phyloP scores from a whole-genome alignment of 345 rosid species.

The Microcos paniculata region DNA sequence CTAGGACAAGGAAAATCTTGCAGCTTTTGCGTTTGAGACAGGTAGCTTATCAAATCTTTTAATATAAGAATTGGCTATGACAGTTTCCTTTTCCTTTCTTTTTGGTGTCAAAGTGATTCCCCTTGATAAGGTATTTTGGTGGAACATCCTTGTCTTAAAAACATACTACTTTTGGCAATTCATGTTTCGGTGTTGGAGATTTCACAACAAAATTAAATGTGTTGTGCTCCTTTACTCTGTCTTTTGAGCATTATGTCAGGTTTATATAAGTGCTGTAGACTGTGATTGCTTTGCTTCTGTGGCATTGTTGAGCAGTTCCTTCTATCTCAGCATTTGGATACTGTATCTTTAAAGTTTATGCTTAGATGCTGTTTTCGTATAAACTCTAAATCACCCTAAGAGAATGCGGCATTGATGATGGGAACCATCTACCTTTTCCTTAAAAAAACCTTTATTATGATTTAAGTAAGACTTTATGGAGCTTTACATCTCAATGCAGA shows the following conservation, averaged over 20 bases:
- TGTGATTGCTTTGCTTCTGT: no score
- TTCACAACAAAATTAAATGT: no score
- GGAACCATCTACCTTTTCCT: no score
- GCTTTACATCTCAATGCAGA: constrained; percentile 32
- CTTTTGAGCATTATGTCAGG: no score
- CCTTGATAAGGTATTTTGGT: not conserved
- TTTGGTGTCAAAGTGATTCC: not conserved
- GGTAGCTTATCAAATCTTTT: constrained; percentile 31
- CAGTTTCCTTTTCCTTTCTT: not conserved
- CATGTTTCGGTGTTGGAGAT: no score
- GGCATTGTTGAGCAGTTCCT: no score
- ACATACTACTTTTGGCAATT: no score
- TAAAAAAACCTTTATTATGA: not conserved
- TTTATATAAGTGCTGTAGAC: no score
- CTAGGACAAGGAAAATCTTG: constrained; percentile 59
- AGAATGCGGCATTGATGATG: no score
- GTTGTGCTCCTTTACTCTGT: no score
- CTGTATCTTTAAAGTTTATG: not conserved
- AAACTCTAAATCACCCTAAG: no score
- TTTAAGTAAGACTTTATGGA: not conserved
- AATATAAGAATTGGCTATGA: not conserved
- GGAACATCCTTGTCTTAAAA: no score
- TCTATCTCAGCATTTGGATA: not conserved
- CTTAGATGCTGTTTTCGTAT: not conserved
- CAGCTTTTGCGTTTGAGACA: constrained; percentile 86